Evolutionary conservation across 176 grass and related monocot species (phyloP), one percentile per base, ranked within the genome.

Genomic region (Rhynchospora pubera): DNA sequence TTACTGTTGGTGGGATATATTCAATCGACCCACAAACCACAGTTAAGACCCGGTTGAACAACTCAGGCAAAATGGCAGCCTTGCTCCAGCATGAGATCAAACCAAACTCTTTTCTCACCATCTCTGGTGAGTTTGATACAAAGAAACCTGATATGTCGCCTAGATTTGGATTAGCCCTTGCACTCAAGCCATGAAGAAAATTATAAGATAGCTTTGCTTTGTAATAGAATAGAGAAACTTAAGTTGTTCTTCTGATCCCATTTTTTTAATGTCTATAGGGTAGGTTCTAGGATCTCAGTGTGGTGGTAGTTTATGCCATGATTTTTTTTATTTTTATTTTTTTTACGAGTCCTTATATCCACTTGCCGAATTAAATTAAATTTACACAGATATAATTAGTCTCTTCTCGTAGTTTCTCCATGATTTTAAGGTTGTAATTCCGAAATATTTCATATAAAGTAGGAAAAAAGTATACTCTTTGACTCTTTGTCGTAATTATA

Each of bases 101-200:
- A 19, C 87, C 92, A 9, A 97, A 97, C 77, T 94, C 92, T 23
- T 15, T 91, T 69, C 87, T 94, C 65, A 92, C 92, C 13, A 86
- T 97, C 88, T 94, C 94, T 53, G 85, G 91, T 56, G 94, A 97
- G 82, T 97, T 94, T 18, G 92, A 97, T 57, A 87, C 92, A 32
- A 97, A 94, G 88, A 89, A 87, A 68, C 87, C 94, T 88, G 94
- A 94, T 62, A 92, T 81, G 62, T 23, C 91, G 55, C 94, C 91
- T 57, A 94, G 86, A 79, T 94, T 97, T 80, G 91, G 91, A 26
- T 74, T 97, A 78, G 86, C 90, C 19, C 81, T 97, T 55, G 83
- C 85, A 18, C 85, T 92, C 55, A 97, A 89, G 85, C 94, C 90
- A 28, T 97, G 90, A 94, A 79, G 28, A 77, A 62, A 57, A 59